Evolutionary conservation across 441 rosid genomes (phyloP).

Genomic region (Flueggea neowawraea): DNA sequence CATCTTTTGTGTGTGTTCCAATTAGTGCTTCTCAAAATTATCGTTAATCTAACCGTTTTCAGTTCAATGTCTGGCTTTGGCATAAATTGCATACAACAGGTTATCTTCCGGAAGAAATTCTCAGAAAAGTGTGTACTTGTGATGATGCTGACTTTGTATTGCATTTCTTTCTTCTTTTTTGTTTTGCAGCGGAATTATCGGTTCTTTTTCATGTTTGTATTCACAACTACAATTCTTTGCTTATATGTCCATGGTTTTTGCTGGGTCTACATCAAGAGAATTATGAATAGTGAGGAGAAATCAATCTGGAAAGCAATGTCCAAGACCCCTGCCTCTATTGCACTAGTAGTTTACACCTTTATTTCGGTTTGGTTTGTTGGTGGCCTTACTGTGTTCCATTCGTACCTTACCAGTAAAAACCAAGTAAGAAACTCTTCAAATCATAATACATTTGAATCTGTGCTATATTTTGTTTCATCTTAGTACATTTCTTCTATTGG

Average conservation of each 20-base stretch:
- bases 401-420: conserved; percentile 86
- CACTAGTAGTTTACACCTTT: conserved; percentile 62
- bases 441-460: neutral
- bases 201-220: conserved; percentile 94
- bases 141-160: neutral
- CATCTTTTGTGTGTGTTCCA: no score
- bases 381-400: conserved; percentile 87
- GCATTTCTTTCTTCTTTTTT: conserved; percentile 9
- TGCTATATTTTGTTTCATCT: neutral
- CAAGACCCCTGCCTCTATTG: conserved; percentile 91
- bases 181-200: conserved; percentile 93
- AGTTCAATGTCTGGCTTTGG: no score
- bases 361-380: conserved; percentile 93
- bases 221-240: conserved; percentile 77
- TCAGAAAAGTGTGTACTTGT: neutral
- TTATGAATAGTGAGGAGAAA: conserved; percentile 48
- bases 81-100: no score
- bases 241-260: conserved; percentile 83
- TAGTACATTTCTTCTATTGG: neutral
- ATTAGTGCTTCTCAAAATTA: no score
- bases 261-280: conserved; percentile 83
- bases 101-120: no score
- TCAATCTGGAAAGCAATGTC: conserved; percentile 79
- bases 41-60: no score
- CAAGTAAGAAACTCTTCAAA: conserved; percentile 50